A percentile compares a stretch with the other conserved stretches of the same genome.
These are phyloP conservation scores for Neurospora sp. DNA, from an alignment of 495 filamentous ascomycete genomes.

Conservation along the genomic window DNA sequence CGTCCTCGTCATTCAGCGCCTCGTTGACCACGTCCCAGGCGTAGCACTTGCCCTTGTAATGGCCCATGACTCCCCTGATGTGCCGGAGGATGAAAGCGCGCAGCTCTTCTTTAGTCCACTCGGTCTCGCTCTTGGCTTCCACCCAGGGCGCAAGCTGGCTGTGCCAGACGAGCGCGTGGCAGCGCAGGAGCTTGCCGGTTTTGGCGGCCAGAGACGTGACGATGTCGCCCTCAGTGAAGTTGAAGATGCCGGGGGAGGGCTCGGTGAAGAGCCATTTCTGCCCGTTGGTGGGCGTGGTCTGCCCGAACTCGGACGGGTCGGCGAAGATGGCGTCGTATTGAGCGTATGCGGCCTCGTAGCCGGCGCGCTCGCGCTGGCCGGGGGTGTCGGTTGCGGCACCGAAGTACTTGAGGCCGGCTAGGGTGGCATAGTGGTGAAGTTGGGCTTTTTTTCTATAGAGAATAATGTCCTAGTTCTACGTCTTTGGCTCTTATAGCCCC, in stretches of 20 bases:
- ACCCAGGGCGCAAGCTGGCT: slow-evolving; percentile 50
- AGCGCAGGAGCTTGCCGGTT: slow-evolving; percentile 40
- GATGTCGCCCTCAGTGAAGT: slow-evolving; percentile 42
- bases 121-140: slow-evolving; percentile 41
- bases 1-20: slow-evolving; percentile 53
- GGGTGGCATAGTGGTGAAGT: slow-evolving; percentile 29
- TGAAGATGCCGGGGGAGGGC: slow-evolving; percentile 39
- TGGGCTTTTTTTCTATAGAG: no score
- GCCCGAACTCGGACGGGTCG: slow-evolving; percentile 39
- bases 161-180: slow-evolving; percentile 54
- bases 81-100: slow-evolving; percentile 43
- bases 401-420: slow-evolving; percentile 37
- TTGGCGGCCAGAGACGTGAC: slow-evolving; percentile 39
- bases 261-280: slow-evolving; percentile 46
- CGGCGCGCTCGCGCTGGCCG: slow-evolving; percentile 28
- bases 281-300: slow-evolving; percentile 43
- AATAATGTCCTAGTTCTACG: no score
- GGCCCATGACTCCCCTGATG: slow-evolving; percentile 40
- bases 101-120: slow-evolving; percentile 45
- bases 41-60: slow-evolving; percentile 49
- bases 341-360: slow-evolving; percentile 13
- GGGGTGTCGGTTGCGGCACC: slow-evolving; percentile 40
- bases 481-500: no score
- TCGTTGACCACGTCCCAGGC: slow-evolving; percentile 61
- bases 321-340: slow-evolving; percentile 30